A percentile compares a stretch with the other conserved stretches of the same genome.
Conservation (phyloP, 139 green algal genomes). For the Chlamydomonas asymmetrica region DNA sequence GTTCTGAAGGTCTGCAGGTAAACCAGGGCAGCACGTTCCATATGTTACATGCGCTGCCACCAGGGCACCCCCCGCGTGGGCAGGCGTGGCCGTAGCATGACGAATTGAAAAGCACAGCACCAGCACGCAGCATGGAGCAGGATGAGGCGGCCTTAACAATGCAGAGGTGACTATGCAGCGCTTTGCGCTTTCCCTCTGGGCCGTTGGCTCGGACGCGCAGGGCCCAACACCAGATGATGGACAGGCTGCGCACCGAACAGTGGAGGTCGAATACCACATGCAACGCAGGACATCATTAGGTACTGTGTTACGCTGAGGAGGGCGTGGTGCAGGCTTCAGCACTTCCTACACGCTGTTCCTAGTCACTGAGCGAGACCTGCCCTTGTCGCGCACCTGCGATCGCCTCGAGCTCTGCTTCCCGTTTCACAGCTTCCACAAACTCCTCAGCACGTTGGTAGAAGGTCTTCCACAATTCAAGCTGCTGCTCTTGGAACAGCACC, state of each 20-base stretch:
- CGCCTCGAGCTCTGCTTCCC: slow-evolving; percentile 37
- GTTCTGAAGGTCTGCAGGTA: no score
- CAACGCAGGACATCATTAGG: not conserved
- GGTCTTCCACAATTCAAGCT: slow-evolving; percentile 21
- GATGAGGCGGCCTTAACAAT: no score
- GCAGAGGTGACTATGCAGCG: no score
- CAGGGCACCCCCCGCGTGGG: no score
- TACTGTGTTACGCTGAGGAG: not conserved
- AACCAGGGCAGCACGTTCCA: no score
- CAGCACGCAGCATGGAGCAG: no score
- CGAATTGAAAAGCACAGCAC: no score
- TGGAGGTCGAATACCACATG: not conserved
- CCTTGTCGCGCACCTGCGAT: slow-evolving; percentile 35
- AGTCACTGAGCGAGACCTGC: not conserved
- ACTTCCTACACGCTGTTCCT: slow-evolving; percentile 4
- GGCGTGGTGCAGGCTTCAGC: no score
- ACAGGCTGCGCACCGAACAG: not conserved
- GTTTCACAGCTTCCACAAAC: slow-evolving; percentile 36
- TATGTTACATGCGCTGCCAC: no score
- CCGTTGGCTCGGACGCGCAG: no score
- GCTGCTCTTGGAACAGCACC: slow-evolving; percentile 31
- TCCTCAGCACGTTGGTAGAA: slow-evolving; percentile 13
- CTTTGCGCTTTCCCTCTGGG: no score
- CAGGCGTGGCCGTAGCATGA: no score
- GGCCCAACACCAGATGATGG: not conserved